Base-by-base conservation (phyloP, 495 filamentous ascomycete genomes). In the Usnea hakonensis region DNA sequence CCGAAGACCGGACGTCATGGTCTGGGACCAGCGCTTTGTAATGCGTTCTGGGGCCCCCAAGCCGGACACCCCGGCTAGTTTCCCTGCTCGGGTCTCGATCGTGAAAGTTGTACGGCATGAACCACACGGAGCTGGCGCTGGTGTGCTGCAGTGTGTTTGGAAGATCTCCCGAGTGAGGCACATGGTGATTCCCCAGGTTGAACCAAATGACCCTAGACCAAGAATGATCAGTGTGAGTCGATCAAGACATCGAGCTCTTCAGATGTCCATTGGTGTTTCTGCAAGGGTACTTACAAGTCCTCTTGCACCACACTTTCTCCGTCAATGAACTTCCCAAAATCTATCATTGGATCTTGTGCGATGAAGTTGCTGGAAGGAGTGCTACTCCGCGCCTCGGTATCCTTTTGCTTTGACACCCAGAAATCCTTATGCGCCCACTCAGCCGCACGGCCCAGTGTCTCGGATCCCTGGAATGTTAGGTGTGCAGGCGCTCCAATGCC, bases 141-240 rank as follows among this genome's bases (percentile, higher is more conserved):
- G 46, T 50, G 30, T 50, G 46, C 46, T 50, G 46, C n/a, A 50
- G 30, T 26, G 17, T 23, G n/a, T 50, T 50, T 50, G n/a, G n/a
- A 50, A 50, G 46, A 50, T 50, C n/a, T 9, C 46, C 46, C 46
- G 46, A 23, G 1, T n/a, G 46, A 50, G 46, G 46, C 46, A 50
- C 46, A 50, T 50, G 46, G 30, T 50, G 46, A 17, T 50, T 50
- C n/a, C n/a, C n/a, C n/a, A n/a, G n/a, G n/a, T n/a, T n/a, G n/a
- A n/a, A 50, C 46, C n/a, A 50, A 28, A 50, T 50, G 17, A 50
- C n/a, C 46, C 46, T 50, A 50, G 46, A 50, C 21, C n/a, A 50
- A 50, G 9, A 50, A 26, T 13, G n/a, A 8, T n/a, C 21, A 50
- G 5, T 26, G 46, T 50, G 21, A 50, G 46, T 28, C 6, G 17